A percentile compares a stretch with the other conserved stretches of the same genome.
These are phyloP conservation scores for Phylloporus sp. DNA, from an alignment of 768 basidiomycete genomes.

Conservation along the genomic window DNA sequence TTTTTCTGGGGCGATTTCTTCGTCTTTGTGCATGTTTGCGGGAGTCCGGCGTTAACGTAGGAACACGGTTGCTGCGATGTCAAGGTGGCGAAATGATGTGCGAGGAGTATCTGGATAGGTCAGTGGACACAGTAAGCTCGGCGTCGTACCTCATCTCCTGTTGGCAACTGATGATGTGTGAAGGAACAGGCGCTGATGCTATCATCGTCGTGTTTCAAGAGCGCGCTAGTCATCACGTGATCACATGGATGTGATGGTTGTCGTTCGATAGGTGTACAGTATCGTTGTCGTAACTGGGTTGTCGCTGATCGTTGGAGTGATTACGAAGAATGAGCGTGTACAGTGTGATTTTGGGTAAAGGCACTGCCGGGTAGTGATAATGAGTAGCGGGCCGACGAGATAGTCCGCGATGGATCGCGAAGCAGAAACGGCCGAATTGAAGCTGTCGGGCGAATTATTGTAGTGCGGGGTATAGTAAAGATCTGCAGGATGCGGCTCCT, in stretches of 20 bases:
- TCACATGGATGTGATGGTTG: not conserved
- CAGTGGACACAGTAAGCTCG: conserved; percentile 22
- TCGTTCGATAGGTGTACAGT: conserved; percentile 16
- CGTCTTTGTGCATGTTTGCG: not conserved
- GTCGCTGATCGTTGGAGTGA: not conserved
- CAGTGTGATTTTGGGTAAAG: not conserved
- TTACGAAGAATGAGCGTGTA: not conserved
- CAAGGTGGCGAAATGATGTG: not conserved
- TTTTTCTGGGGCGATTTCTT: not conserved
- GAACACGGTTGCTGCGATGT: not conserved
- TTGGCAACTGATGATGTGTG: not conserved
- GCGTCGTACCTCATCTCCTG: conserved; percentile 30
- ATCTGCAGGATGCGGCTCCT: conserved; percentile 11
- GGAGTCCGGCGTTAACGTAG: not conserved
- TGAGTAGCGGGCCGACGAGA: conserved; percentile 3
- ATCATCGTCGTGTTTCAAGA: not conserved
- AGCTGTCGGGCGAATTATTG: not conserved
- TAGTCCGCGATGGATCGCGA: conserved; percentile 22
- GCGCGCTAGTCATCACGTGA: conserved; percentile 5
- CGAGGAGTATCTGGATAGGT: conserved; percentile 10
- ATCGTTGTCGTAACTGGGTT: conserved; percentile 10
- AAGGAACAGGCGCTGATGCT: not conserved
- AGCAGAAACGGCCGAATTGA: not conserved
- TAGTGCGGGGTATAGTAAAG: conserved; percentile 16
- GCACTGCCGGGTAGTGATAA: conserved; percentile 3